phyloP scores from a whole-genome alignment of 1,284 basidiomycete genomes.

The Amylostereum areolatum region DNA sequence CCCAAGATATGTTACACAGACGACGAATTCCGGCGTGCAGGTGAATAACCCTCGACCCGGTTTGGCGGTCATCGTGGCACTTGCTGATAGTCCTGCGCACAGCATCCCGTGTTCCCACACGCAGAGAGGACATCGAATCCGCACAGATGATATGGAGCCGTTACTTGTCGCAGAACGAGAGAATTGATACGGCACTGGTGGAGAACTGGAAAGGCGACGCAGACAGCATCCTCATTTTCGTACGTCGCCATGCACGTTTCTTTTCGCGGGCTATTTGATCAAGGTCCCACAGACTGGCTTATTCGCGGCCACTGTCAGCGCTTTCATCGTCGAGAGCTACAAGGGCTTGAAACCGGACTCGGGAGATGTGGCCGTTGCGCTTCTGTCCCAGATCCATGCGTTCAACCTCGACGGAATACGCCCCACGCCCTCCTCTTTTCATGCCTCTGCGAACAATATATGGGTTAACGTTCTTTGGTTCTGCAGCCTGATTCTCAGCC shows the following conservation, averaged over 20 bases:
- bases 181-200: background rate
- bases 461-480: conserved; percentile 1
- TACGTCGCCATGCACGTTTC: background rate
- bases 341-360: conserved; percentile 12
- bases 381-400: conserved; percentile 9
- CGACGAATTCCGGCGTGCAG: too few species aligned
- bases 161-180: background rate
- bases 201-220: background rate
- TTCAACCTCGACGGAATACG: background rate
- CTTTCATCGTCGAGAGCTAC: conserved; percentile 17
- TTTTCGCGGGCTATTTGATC: background rate
- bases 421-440: background rate
- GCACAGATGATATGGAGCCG: background rate
- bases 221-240: background rate
- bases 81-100: too few species aligned
- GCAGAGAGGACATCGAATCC: too few species aligned
- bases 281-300: conserved; percentile 13
- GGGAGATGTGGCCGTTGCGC: conserved; percentile 3
- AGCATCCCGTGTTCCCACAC: too few species aligned
- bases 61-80: too few species aligned
- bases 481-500: background rate
- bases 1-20: too few species aligned
- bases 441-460: background rate
- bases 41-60: too few species aligned
- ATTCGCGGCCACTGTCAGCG: conserved; percentile 17